These are phyloP conservation scores for Metarhizium album DNA, from an alignment of 2,329 filamentous ascomycete species.

Conservation along the genomic window DNA sequence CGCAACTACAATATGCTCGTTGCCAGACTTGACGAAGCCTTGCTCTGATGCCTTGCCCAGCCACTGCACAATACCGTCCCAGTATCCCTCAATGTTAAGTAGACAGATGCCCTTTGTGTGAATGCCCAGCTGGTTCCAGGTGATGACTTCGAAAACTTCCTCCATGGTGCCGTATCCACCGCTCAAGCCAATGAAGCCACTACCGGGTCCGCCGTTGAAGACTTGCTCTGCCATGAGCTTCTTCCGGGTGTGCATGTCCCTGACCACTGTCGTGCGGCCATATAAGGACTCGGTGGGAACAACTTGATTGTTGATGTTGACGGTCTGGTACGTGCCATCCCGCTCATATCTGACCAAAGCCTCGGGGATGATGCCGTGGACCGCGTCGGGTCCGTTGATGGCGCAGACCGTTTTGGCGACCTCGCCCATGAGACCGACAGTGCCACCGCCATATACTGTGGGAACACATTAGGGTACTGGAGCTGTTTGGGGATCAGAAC, in stretches of 20 bases:
- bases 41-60: conserved; percentile 62
- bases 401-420: conserved; percentile 76
- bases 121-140: conserved; percentile 96
- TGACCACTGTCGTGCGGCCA: conserved; percentile 77
- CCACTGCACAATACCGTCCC: conserved; percentile 79
- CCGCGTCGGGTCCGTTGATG: conserved; percentile 66
- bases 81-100: conserved; percentile 84
- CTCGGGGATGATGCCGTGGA: conserved; percentile 89
- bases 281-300: conserved; percentile 57
- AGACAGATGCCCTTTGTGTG: conserved; percentile 71
- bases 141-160: conserved; percentile 83
- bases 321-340: conserved; percentile 41
- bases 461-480: background rate
- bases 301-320: conserved; percentile 37
- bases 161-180: conserved; percentile 94
- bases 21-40: conserved; percentile 64
- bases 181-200: conserved; percentile 78
- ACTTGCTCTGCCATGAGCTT: conserved; percentile 87
- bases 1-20: conserved; percentile 68
- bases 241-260: conserved; percentile 95
- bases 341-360: conserved; percentile 74
- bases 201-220: conserved; percentile 66
- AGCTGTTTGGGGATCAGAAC: background rate
- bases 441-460: conserved; percentile 86
- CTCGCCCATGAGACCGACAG: conserved; percentile 91